Percentiles rank a stretch among this genome's conserved stretches.
Evolutionary conservation across 768 basidiomycete species (phyloP).

Genomic region (Inosperma sp.): DNA sequence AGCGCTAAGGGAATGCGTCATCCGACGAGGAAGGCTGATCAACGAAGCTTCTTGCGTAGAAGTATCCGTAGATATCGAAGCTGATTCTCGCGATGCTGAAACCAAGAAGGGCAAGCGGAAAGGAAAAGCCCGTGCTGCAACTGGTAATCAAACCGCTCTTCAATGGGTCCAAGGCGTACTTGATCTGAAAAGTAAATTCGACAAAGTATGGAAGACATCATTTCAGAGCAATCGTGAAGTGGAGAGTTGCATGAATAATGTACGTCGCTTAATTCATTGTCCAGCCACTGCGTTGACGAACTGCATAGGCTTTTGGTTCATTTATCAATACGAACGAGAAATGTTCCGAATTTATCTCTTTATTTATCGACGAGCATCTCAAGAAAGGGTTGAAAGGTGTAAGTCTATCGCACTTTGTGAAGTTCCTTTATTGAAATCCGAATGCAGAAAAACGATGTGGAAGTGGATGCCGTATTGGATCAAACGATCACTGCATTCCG

Average conservation of each 20-base stretch:
- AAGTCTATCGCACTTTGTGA: slow-evolving; percentile 26
- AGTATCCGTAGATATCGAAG: slow-evolving; percentile 33
- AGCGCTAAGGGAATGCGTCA: slow-evolving; percentile 67
- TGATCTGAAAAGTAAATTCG: slow-evolving; percentile 88
- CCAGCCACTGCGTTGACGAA: not conserved
- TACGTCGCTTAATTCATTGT: slow-evolving; percentile 30
- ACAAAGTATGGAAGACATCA: slow-evolving; percentile 63
- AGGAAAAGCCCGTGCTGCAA: slow-evolving; percentile 42
- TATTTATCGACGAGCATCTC: slow-evolving; percentile 95
- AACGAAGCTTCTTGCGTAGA: slow-evolving; percentile 56
- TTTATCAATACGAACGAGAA: slow-evolving; percentile 88
- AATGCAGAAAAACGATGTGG: slow-evolving; percentile 85
- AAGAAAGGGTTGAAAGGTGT: slow-evolving; percentile 94
- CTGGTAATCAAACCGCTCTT: slow-evolving; percentile 59
- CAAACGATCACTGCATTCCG: slow-evolving; percentile 97
- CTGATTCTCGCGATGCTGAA: slow-evolving; percentile 28
- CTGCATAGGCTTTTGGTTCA: slow-evolving; percentile 76
- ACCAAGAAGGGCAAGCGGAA: slow-evolving; percentile 36
- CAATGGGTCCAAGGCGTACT: slow-evolving; percentile 94
- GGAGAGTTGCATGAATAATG: slow-evolving; percentile 82
- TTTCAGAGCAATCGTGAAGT: slow-evolving; percentile 72
- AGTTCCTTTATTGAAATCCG: slow-evolving; percentile 5
- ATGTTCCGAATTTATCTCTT: slow-evolving; percentile 89
- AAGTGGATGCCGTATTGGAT: slow-evolving; percentile 85
- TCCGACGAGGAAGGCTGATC: slow-evolving; percentile 70